These are phyloP conservation scores for Monilinia polystroma DNA, from an alignment of 2,329 filamentous ascomycete species.

Conservation along the genomic window DNA sequence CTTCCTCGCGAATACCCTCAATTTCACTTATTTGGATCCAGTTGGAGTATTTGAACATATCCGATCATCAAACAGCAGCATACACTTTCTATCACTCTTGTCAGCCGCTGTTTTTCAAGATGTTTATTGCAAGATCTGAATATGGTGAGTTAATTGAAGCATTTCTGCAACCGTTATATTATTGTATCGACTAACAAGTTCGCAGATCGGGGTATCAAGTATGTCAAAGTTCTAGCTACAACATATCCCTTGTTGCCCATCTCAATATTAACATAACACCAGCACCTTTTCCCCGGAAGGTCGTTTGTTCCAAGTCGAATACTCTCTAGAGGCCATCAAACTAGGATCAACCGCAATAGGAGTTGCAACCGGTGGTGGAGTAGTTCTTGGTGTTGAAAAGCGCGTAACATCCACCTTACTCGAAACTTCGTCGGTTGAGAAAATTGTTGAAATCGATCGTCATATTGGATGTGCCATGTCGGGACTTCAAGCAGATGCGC, in stretches of 20 bases:
- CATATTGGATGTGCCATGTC: constrained; percentile 99
- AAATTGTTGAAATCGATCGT: constrained; percentile 98
- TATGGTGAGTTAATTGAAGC: constrained; percentile 68
- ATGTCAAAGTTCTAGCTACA: constrained; percentile 43
- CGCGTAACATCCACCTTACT: constrained; percentile 96
- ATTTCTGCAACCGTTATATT: constrained; percentile 23
- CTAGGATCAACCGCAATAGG: constrained; percentile 97
- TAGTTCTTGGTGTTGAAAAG: constrained; percentile 97
- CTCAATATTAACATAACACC: constrained; percentile 31
- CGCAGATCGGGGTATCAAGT: constrained; percentile 96
- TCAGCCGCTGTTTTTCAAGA: constrained; percentile 53
- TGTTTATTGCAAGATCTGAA: constrained; percentile 99
- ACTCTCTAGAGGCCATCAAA: constrained; percentile 99
- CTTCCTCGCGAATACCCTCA: constrained; percentile 11
- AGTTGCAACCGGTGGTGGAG: constrained; percentile 90
- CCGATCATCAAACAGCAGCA: not conserved
- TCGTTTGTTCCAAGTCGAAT: constrained; percentile 99
- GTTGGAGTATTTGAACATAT: not conserved
- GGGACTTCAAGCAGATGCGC: constrained; percentile 93
- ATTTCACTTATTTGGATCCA: not conserved
- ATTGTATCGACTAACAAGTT: constrained; percentile 43
- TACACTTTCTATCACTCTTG: constrained; percentile 4
- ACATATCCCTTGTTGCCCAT: constrained; percentile 16
- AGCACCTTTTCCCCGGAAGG: constrained; percentile 99
- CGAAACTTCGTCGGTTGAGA: constrained; percentile 96